These are phyloP conservation scores for Rhizoclosmatium hyalinum DNA, from an alignment of 371 early-diverging fungal genomes.

Conservation along the genomic window DNA sequence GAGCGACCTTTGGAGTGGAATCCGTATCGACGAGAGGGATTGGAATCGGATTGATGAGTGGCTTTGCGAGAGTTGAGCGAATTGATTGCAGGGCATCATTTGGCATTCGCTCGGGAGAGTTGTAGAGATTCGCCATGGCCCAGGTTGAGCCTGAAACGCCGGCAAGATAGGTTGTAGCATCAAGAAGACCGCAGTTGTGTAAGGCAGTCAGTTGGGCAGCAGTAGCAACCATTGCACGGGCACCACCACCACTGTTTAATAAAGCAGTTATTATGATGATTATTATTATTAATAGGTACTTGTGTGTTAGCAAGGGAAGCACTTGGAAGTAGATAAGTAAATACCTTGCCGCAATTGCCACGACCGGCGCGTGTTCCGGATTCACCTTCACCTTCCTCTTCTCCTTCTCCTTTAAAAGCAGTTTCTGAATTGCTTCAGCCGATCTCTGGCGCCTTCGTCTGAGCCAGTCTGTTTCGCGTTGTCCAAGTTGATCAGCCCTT, in stretches of 20 bases:
- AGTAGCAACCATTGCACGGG: conserved; percentile 35
- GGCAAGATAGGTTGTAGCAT: conserved; percentile 27
- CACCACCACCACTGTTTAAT: conserved; percentile 32
- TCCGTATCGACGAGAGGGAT: background rate
- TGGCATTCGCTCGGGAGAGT: conserved; percentile 7
- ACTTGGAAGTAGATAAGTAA: too few species aligned
- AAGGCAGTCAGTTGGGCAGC: conserved; percentile 14
- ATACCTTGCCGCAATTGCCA: background rate
- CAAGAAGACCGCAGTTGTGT: conserved; percentile 16
- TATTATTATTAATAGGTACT: too few species aligned
- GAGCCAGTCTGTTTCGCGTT: too few species aligned
- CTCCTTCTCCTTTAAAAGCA: too few species aligned
- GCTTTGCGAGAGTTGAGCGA: background rate
- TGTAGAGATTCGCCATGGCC: conserved; percentile 35
- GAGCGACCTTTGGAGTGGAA: background rate
- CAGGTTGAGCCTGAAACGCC: conserved; percentile 39
- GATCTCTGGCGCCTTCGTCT: too few species aligned
- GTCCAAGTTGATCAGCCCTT: too few species aligned
- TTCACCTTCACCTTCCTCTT: too few species aligned
- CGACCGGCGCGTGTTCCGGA: background rate
- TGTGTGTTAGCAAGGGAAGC: too few species aligned
- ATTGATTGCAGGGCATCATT: conserved; percentile 6
- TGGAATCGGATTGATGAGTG: background rate
- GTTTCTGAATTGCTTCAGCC: too few species aligned
- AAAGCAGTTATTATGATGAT: too few species aligned